Percentiles rank a stretch among this genome's conserved stretches.
Evolutionary conservation across 768 basidiomycete species (phyloP).

Genomic region (Lentinula edodes): DNA sequence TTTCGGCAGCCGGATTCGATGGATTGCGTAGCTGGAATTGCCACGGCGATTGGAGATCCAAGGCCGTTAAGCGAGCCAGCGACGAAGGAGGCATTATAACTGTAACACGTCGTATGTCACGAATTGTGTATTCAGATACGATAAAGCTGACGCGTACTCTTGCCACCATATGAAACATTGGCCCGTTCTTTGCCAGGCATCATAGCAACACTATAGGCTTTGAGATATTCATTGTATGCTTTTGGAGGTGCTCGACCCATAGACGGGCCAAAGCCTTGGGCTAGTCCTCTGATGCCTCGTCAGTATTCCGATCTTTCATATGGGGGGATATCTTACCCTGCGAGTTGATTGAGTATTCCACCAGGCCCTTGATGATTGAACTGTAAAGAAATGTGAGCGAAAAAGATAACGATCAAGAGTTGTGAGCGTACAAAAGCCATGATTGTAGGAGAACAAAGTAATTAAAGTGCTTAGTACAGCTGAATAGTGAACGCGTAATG

Average conservation of each 20-base stretch:
- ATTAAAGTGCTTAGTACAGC: conserved; percentile 12
- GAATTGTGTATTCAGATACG: neutral
- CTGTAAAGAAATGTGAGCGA: conserved; percentile 16
- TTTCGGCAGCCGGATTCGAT: conserved; percentile 72
- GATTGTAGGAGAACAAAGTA: neutral
- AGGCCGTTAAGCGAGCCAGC: conserved; percentile 76
- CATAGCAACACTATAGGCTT: conserved; percentile 94
- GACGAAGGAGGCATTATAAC: conserved; percentile 98
- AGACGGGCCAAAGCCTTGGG: conserved; percentile 41
- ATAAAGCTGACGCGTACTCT: conserved; percentile 53
- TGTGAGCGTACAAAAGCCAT: conserved; percentile 3
- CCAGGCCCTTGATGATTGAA: conserved; percentile 48
- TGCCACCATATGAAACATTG: conserved; percentile 95
- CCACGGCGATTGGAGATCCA: conserved; percentile 92
- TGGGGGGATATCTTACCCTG: conserved; percentile 37
- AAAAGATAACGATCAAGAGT: neutral
- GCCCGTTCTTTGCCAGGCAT: conserved; percentile 80
- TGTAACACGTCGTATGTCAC: conserved; percentile 21
- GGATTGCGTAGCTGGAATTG: conserved; percentile 96
- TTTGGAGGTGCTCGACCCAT: conserved; percentile 54
- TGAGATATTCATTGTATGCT: conserved; percentile 88
- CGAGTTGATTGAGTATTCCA: conserved; percentile 61
- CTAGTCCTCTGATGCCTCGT: conserved; percentile 40
- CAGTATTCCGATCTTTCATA: neutral
- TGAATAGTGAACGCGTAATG: conserved; percentile 22